Percentiles rank a stretch among this genome's conserved stretches.
phyloP scores from a whole-genome alignment of 768 basidiomycete species.

The Ramaria sp. region DNA sequence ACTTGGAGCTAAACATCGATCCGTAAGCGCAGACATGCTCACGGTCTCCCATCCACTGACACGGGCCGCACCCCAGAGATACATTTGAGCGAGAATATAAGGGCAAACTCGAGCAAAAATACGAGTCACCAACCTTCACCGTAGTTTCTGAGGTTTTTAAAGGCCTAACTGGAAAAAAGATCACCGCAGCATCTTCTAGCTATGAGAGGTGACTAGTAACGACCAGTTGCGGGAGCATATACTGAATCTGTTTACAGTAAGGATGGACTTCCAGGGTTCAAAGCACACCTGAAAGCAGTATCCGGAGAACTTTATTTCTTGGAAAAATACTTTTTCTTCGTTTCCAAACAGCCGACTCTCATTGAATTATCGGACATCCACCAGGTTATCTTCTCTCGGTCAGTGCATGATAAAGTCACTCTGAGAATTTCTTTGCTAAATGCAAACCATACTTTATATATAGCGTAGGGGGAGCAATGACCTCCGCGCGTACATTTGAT shows the following conservation, averaged over 20 bases:
- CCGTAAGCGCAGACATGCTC: slow-evolving; percentile 48
- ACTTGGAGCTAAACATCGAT: slow-evolving; percentile 84
- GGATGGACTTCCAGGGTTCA: slow-evolving; percentile 88
- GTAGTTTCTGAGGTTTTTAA: slow-evolving; percentile 93
- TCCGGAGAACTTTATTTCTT: slow-evolving; percentile 97
- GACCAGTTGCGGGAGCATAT: not conserved
- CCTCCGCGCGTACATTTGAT: slow-evolving; percentile 89
- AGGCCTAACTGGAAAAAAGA: slow-evolving; percentile 81
- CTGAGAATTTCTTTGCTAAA: not conserved
- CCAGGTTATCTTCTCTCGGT: slow-evolving; percentile 81
- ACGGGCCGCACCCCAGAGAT: slow-evolving; percentile 42
- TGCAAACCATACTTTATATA: not conserved
- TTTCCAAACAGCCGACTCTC: slow-evolving; percentile 89
- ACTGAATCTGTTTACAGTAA: slow-evolving; percentile 36
- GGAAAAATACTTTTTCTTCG: slow-evolving; percentile 96
- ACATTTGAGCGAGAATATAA: slow-evolving; percentile 53
- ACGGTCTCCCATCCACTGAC: slow-evolving; percentile 2
- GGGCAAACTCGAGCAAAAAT: slow-evolving; percentile 82
- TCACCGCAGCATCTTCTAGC: slow-evolving; percentile 73
- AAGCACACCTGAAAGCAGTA: slow-evolving; percentile 92
- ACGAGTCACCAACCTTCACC: slow-evolving; percentile 92
- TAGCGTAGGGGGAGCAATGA: slow-evolving; percentile 77
- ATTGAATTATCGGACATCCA: slow-evolving; percentile 86
- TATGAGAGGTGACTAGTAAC: slow-evolving; percentile 37
- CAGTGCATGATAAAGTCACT: slow-evolving; percentile 10